Base-by-base conservation (phyloP, 2,329 filamentous ascomycete genomes). In the Cladosporium austrohemisphaericum region DNA sequence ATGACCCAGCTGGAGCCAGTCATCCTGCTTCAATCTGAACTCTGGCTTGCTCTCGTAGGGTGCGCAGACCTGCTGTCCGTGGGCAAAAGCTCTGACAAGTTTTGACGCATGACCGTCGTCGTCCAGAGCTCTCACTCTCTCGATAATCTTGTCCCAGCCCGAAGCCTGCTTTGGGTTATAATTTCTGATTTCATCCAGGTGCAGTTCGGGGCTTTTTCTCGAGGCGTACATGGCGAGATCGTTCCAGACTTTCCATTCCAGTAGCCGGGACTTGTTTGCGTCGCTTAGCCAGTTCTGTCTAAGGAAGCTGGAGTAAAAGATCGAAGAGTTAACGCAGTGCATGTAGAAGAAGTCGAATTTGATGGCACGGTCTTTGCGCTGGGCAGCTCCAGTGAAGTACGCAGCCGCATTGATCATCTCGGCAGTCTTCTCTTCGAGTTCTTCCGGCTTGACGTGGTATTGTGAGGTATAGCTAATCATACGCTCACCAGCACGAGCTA, bases 91-190 rank as follows among this genome's bases (percentile, higher is more conserved):
- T 25, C 90, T 74, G 6, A 84, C 74, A 4, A 94, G 69, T 67
- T 96, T 96, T 47, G 83, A 75, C 8, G 81, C 76, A 68, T 97
- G 92, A 0, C 91, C 90, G 66, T 96, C 90, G 57, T 95, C 91
- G 0, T 76, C 61, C 18, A 73, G 62, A 28, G 59, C 57, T 47
- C 75, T 75, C 41, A 68, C 77, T 44, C 64, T 72, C 52, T 67
- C 61, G 52, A 76, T 71, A 36, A 77, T 61, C 16, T 60, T 67
- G 33, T 67, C 67, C 77, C 73, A 76, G 33, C 60, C 59, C 2
- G 60, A 57, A 3, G 60, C 58, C 40, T 72, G 68, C 49, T 71
- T 77, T 0, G 83, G 77, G 1, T 69, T 65, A 61, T 93, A 92
- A 0, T 68, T 62, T 1, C 65, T 67, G 46, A 95, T 77, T 40